Base-by-base conservation (phyloP, 1,284 basidiomycete species). In the Melampsora americana region DNA sequence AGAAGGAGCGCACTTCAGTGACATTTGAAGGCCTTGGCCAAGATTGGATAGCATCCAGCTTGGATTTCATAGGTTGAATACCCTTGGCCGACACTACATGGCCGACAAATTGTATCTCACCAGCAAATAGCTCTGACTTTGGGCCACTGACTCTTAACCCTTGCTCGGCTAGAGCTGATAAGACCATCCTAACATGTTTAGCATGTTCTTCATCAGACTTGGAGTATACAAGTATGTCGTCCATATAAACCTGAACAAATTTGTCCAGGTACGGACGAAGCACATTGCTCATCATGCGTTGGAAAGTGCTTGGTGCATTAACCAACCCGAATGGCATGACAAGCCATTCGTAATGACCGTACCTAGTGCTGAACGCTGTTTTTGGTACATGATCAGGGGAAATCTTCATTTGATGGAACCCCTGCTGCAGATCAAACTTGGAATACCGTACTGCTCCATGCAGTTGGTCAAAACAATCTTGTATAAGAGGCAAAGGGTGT, bases 251-350 rank as follows among this genome's bases (percentile, higher is more conserved):
- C 16, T 48, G 42, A 3, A 65, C 59, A 65, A 26, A 64, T 3
- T 53, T 28, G 20, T 75, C 44, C 18, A 75, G 26, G 30, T 60
- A 46, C 6, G 65, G 64, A 28, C 42, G 14, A n/a, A 75, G 28
- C 0, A 75, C 30, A 9, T 62, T 32, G 5, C 23, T 66, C 71
- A 74, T 74, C 48, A 73, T 44, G 5, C 28, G 3, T 30, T 66
- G 71, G 53, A 73, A 73, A 26, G 61, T 73, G 35, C 32, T 46
- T 12, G 65, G 66, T n/a, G 66, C 61, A 20, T 72, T 72, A 20
- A 48, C 42, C 2, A 72, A n/a, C 9, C 61, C 69, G 62, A 72
- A 72, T 5, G 72, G 72, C 72, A 75, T 75, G 5, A 75, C 65
- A 0, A 66, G n/a, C 53, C 56, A 75, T 64, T 75, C 9, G 28